These are phyloP conservation scores for Penicillium rolfsii DNA, from an alignment of 2,329 filamentous ascomycete species.

Conservation along the genomic window DNA sequence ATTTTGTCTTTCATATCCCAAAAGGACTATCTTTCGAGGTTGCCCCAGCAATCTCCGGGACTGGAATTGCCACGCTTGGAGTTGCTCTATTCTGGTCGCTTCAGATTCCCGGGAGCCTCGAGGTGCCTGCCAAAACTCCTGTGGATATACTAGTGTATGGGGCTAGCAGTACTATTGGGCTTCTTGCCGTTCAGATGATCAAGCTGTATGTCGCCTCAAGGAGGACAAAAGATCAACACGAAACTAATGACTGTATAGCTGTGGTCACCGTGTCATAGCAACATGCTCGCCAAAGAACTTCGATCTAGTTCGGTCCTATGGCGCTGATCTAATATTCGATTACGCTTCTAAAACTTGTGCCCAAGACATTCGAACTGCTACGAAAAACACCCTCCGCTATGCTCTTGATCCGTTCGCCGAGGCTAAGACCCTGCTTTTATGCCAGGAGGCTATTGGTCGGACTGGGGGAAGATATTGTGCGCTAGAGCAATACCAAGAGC, in stretches of 20 bases:
- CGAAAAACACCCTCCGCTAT: constrained; percentile 38
- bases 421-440: constrained; percentile 24
- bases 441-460: constrained; percentile 26
- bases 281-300: constrained; percentile 42
- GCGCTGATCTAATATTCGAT: constrained; percentile 43
- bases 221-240: no score
- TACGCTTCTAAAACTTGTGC: constrained; percentile 39
- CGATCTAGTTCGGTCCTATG: constrained; percentile 39
- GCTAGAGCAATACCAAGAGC: constrained; percentile 28
- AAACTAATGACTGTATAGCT: constrained; percentile 11
- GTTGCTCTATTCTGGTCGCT: constrained; percentile 32
- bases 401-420: constrained; percentile 30
- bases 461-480: constrained; percentile 31
- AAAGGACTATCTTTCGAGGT: constrained; percentile 11
- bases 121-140: constrained; percentile 9
- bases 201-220: constrained; percentile 21
- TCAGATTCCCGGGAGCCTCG: constrained; percentile 22
- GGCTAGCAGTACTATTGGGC: constrained; percentile 27
- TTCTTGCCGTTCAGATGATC: constrained; percentile 30
- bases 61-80: constrained; percentile 29
- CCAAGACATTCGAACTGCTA: constrained; percentile 36
- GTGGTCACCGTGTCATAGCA: constrained; percentile 39
- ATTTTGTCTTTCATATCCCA: constrained; percentile 25
- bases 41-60: constrained; percentile 23
- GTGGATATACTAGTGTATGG: constrained; percentile 28